phyloP scores from a whole-genome alignment of 805 yeast genomes.

The Saturnispora mendoncae region DNA sequence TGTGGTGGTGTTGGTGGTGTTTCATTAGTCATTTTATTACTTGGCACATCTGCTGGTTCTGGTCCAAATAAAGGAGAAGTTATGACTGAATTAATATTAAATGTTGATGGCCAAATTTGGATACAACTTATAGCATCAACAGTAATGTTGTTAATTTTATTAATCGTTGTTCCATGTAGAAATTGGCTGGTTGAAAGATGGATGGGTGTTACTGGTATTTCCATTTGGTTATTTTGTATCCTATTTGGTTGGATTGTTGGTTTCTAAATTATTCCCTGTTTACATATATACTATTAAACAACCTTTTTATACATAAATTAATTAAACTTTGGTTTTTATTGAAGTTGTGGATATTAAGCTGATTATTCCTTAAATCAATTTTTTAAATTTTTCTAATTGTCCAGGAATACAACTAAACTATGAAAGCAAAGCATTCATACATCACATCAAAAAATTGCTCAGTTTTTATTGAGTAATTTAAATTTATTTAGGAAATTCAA shows the following conservation, averaged over 20 bases:
- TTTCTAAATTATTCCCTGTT: background rate
- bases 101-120: constrained; percentile 31
- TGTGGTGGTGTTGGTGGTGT: constrained; percentile 44
- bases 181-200: constrained; percentile 37
- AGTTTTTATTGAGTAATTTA: too few species aligned
- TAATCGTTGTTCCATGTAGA: constrained; percentile 36
- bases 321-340: too few species aligned
- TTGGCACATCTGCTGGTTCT: constrained; percentile 6
- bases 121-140: constrained; percentile 29
- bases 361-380: too few species aligned
- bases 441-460: too few species aligned
- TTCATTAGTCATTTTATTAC: constrained; percentile 27
- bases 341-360: too few species aligned
- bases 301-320: too few species aligned
- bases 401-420: too few species aligned
- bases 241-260: constrained; percentile 6
- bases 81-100: constrained; percentile 32
- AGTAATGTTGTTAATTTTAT: constrained; percentile 30
- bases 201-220: constrained; percentile 31
- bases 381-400: too few species aligned
- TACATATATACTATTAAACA: background rate
- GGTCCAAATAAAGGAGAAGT: constrained; percentile 2
- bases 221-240: constrained; percentile 27
- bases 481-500: too few species aligned
- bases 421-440: too few species aligned